Percentiles rank a stretch among this genome's conserved stretches.
These are phyloP conservation scores for Dactylellina drechsleri DNA, from an alignment of 2,329 filamentous ascomycete species.

Conservation along the genomic window DNA sequence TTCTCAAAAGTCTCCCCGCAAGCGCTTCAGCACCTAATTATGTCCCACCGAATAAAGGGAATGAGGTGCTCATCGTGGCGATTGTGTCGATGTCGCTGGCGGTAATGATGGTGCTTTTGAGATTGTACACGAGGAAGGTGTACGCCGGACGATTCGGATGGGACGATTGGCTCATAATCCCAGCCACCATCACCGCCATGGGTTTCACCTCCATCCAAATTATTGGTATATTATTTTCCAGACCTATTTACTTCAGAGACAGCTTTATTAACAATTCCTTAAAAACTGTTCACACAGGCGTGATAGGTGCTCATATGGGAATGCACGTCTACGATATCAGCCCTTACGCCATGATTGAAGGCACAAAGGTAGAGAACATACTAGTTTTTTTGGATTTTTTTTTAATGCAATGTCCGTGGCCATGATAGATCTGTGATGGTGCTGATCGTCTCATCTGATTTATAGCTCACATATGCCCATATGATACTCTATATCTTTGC, in stretches of 20 bases:
- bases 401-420: too few species aligned
- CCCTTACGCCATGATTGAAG: constrained; percentile 39
- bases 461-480: constrained; percentile 38
- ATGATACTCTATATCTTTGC: constrained; percentile 43
- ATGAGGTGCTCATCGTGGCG: constrained; percentile 23
- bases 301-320: constrained; percentile 27
- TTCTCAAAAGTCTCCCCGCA: constrained; percentile 26
- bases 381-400: too few species aligned
- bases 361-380: constrained; percentile 13
- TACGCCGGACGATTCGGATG: constrained; percentile 23
- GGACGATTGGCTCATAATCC: constrained; percentile 48
- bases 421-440: too few species aligned
- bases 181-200: constrained; percentile 22
- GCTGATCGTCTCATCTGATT: neutral
- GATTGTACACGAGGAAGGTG: constrained; percentile 29
- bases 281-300: too few species aligned
- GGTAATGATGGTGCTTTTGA: constrained; percentile 20
- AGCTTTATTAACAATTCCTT: too few species aligned
- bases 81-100: constrained; percentile 24
- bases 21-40: constrained; percentile 11
- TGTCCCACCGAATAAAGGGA: constrained; percentile 34
- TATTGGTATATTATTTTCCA: too few species aligned
- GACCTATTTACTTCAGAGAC: too few species aligned
- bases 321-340: constrained; percentile 45
- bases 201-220: constrained; percentile 33